These are phyloP conservation scores for Sisymbrium irio DNA, from an alignment of 345 rosid genomes.

Conservation along the genomic window DNA sequence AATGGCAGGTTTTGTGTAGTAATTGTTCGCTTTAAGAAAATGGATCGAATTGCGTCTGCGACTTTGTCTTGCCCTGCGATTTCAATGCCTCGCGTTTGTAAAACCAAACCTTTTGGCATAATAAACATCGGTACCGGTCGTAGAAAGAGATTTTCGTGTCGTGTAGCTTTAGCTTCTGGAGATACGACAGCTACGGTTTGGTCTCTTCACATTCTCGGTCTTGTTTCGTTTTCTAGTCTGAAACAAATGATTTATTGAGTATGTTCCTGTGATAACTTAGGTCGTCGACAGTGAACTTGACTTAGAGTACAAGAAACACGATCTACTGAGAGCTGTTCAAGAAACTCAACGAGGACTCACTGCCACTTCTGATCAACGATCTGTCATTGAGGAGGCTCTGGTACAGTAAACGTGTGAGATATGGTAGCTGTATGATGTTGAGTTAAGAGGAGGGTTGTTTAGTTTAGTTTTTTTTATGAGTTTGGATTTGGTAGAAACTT, in stretches of 20 bases:
- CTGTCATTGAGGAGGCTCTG: conserved; percentile 78
- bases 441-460: not conserved
- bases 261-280: conserved; percentile 32
- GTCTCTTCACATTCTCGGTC: conserved; percentile 15
- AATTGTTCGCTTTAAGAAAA: not conserved
- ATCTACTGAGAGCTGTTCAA: conserved; percentile 64
- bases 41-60: conserved; percentile 45
- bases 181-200: conserved; percentile 35
- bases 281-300: conserved; percentile 45
- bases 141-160: conserved; percentile 38
- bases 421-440: not conserved
- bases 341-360: conserved; percentile 71
- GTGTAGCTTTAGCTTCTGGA: conserved; percentile 45
- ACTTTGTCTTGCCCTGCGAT: conserved; percentile 36
- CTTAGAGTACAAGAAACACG: conserved; percentile 62
- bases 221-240: not conserved
- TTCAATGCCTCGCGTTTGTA: conserved; percentile 26
- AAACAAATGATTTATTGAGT: not conserved
- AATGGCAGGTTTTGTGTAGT: not conserved
- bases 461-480: not conserved
- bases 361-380: conserved; percentile 70
- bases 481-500: conserved; percentile 31
- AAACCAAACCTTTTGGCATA: conserved; percentile 25
- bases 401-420: conserved; percentile 35
- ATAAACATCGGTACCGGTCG: conserved; percentile 17